Evolutionary conservation across 228 moss, liverwort and hornwort species (phyloP), one percentile per base, ranked within the genome.

Genomic region (Sphagnum magellanicum): DNA sequence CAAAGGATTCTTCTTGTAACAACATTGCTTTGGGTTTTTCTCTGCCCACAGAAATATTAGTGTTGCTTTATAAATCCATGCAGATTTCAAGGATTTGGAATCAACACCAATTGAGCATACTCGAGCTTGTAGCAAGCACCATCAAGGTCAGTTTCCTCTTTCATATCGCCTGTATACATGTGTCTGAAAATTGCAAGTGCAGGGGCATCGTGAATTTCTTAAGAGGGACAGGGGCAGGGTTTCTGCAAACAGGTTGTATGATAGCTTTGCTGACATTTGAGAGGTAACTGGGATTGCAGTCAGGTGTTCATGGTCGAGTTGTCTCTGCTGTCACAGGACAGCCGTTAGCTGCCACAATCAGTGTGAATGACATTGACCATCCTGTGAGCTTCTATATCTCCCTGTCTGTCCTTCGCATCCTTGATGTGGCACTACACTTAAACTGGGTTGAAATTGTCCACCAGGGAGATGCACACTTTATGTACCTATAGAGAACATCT

Each of bases 271-370:
- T 59, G 50, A 66, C 60, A 67, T 60, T 12, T 7, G 52, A 60
- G 16, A 59, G 59, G 4, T 75, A 70, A 57, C 66, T 73, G 65
- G 63, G 68, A 47, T 59, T 68, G 74, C 81, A 96, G 96, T 91
- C 91, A 73, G 90, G 89, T 83, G 79, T 97, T 14, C 96, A 97
- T 79, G 96, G 96, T 61, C 83, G 81, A 66, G 88, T 93, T 60
- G 72, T 84, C 48, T 97, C 96, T 46, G 86, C 93, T 61, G 77
- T 61, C 61, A 83, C 81, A 75, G 89, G 84, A 70, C 77, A 74
- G 70, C 87, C 87, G 14, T 71, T 97, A 77, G 84, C 88, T 74
- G 96, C 93, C 68, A 72, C 75, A 50, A 92, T 97, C 55, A 32
- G 57, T 48, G 90, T 97, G 52, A 84, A 73, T 57, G 93, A 93